Conservation (phyloP, 257 asterid species). For the Rhazya stricta region DNA sequence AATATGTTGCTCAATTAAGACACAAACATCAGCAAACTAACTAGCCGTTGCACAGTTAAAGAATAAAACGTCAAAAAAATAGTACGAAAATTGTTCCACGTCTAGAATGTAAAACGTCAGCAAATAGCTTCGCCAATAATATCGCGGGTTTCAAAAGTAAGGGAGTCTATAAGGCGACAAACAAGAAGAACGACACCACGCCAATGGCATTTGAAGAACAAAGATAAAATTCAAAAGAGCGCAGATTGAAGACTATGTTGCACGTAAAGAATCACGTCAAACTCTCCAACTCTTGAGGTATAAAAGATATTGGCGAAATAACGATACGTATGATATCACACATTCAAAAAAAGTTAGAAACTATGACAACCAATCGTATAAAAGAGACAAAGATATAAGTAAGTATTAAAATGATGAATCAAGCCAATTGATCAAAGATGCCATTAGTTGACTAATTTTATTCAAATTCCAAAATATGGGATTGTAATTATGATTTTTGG, state of each 20-base stretch:
- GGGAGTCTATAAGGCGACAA: not conserved
- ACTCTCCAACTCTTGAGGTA: not conserved
- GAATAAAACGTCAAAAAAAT: too few species aligned
- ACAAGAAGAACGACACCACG: not conserved
- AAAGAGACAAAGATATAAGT: not conserved
- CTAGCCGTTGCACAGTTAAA: not conserved
- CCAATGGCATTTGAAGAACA: not conserved
- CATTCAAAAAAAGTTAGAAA: not conserved
- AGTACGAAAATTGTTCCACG: too few species aligned
- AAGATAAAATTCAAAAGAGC: not conserved
- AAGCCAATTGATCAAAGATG: too few species aligned
- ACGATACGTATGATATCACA: not conserved
- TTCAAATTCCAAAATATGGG: too few species aligned
- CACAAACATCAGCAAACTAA: not conserved
- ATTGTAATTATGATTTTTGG: too few species aligned
- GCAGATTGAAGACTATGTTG: too few species aligned
- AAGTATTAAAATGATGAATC: too few species aligned
- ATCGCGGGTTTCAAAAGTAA: not conserved
- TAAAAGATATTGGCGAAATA: not conserved
- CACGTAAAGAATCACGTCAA: not conserved
- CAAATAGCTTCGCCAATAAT: not conserved
- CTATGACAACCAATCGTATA: not conserved
- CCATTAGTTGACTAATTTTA: too few species aligned
- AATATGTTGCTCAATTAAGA: not conserved
- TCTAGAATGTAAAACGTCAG: not conserved